Conservation (phyloP, 176 grass and related monocot species). For the Paspalum vaginatum region DNA sequence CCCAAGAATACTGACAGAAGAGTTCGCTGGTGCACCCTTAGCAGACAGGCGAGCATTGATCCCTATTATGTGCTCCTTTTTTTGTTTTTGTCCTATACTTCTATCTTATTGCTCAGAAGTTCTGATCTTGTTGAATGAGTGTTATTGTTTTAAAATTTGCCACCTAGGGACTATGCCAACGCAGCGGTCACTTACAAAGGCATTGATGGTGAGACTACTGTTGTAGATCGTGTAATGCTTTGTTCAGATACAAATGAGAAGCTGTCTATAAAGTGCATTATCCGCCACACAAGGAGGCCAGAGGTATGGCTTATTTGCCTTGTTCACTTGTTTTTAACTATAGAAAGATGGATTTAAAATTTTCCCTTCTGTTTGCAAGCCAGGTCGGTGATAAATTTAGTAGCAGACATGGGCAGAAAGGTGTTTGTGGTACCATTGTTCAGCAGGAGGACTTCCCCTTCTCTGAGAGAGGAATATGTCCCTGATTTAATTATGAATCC, state of each 20-base stretch:
- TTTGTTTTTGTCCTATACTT: constrained; percentile 28
- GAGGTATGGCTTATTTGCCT: constrained; percentile 52
- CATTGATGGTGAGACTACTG: constrained; percentile 91
- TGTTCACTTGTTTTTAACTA: constrained; percentile 35
- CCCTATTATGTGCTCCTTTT: background rate
- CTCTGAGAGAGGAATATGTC: constrained; percentile 89
- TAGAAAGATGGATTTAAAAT: constrained; percentile 28
- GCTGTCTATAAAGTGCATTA: constrained; percentile 88
- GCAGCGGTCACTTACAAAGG: constrained; percentile 73
- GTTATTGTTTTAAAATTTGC: background rate
- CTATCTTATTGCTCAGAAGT: constrained; percentile 13
- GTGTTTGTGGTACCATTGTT: constrained; percentile 97
- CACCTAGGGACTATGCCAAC: constrained; percentile 62
- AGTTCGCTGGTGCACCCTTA: constrained; percentile 22
- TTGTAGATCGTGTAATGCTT: constrained; percentile 84
- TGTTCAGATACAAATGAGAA: constrained; percentile 87
- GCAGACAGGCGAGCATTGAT: constrained; percentile 46
- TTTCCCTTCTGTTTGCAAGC: constrained; percentile 26
- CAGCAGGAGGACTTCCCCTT: constrained; percentile 98
- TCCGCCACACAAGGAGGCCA: constrained; percentile 85
- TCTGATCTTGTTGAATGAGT: constrained; percentile 22
- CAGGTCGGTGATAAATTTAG: constrained; percentile 99
- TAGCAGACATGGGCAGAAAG: constrained; percentile 98
- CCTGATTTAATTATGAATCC: constrained; percentile 99
- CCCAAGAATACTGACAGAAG: constrained; percentile 38